A percentile compares a stretch with the other conserved stretches of the same genome.
Evolutionary conservation across 140 eudicot species (phyloP).

Genomic region (Ambrosia hybrid): DNA sequence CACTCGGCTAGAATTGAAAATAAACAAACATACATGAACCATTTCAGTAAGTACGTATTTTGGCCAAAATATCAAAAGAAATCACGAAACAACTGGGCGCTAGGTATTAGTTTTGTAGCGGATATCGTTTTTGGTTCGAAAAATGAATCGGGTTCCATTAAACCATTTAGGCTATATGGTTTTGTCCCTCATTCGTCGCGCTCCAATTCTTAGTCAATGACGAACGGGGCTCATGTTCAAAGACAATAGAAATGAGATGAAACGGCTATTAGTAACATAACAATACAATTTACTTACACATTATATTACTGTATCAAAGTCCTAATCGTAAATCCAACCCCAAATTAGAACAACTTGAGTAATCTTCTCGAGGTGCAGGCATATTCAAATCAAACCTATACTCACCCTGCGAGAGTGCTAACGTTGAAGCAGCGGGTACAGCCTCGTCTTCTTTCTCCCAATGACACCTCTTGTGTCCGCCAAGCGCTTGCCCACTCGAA

Average conservation of each 20-base stretch:
- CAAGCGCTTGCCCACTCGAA: conserved; percentile 84
- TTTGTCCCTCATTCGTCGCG: not conserved
- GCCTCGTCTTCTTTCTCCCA: conserved; percentile 63
- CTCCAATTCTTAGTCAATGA: no score
- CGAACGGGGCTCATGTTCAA: not conserved
- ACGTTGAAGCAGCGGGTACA: conserved; percentile 31
- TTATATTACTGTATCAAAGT: conserved; percentile 37
- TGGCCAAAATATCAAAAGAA: no score
- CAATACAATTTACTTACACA: conserved; percentile 17
- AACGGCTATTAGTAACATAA: conserved; percentile 8
- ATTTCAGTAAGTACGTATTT: no score
- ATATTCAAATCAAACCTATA: conserved; percentile 44
- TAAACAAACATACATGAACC: no score
- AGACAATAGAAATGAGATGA: not conserved
- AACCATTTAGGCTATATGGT: not conserved
- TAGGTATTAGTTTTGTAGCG: no score
- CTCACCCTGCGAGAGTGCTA: conserved; percentile 21
- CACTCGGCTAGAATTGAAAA: no score
- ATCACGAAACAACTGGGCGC: no score
- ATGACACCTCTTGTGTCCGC: conserved; percentile 90
- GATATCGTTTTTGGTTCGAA: no score
- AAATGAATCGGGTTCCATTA: no score
- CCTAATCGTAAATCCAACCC: conserved; percentile 67
- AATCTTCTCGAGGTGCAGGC: conserved; percentile 43
- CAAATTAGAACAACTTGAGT: conserved; percentile 30